Evolutionary conservation across 257 asterid genomes (phyloP).

Genomic region (Solanum pinnatisectum): DNA sequence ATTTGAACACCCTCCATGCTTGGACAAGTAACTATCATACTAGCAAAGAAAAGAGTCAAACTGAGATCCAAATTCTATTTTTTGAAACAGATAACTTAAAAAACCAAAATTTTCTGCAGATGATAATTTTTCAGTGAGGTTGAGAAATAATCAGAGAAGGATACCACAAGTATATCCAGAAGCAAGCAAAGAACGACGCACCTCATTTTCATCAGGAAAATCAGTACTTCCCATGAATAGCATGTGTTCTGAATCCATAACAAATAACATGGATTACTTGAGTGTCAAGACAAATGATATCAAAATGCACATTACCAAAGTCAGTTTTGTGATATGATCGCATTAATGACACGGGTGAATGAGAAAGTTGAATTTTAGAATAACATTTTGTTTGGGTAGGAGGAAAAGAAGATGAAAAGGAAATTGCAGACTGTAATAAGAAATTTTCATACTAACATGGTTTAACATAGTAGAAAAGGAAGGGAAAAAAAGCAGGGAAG

Average conservation of each 20-base stretch:
- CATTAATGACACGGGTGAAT: not conserved
- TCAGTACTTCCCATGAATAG: constrained; percentile 96
- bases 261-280: constrained; percentile 4
- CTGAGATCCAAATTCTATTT: not conserved
- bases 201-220: constrained; percentile 98
- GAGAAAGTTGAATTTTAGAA: not conserved
- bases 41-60: constrained; percentile 44
- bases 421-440: not conserved
- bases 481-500: not conserved
- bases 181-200: constrained; percentile 18
- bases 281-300: not conserved
- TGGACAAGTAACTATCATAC: constrained; percentile 97
- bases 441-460: not conserved
- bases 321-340: not conserved
- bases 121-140: not conserved
- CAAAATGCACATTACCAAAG: not conserved
- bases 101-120: not conserved
- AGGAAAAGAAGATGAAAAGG: not conserved
- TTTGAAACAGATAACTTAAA: not conserved
- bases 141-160: not conserved
- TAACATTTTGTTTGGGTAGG: not conserved
- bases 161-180: not conserved
- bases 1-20: constrained; percentile 99
- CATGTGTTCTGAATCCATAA: constrained; percentile 83
- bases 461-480: not conserved